Conservation (phyloP, 768 basidiomycete genomes). For the Suillus brevipes region DNA sequence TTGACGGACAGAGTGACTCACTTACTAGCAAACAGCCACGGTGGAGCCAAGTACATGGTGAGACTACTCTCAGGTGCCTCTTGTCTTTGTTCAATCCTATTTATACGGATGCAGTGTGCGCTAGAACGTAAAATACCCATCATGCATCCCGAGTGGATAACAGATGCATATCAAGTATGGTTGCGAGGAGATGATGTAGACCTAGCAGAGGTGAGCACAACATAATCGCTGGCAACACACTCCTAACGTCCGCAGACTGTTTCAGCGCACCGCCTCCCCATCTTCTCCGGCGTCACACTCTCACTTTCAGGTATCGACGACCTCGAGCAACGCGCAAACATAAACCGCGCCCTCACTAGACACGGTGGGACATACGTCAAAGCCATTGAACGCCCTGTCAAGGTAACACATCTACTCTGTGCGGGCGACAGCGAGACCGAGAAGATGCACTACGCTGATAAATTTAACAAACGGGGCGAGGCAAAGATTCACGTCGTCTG, state of each 20-base stretch:
- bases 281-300: constrained; percentile 70
- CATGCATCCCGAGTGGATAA: constrained; percentile 75
- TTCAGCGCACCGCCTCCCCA: constrained; percentile 59
- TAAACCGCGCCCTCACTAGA: constrained; percentile 58
- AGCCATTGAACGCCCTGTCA: constrained; percentile 73
- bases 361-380: constrained; percentile 73
- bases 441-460: constrained; percentile 78
- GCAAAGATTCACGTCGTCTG: constrained; percentile 79
- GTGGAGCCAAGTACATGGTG: constrained; percentile 83
- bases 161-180: constrained; percentile 72
- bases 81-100: constrained; percentile 8
- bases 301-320: constrained; percentile 78
- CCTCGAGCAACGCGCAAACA: constrained; percentile 55
- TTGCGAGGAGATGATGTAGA: constrained; percentile 79
- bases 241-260: constrained; percentile 47
- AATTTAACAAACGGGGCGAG: constrained; percentile 69
- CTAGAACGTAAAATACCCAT: constrained; percentile 80
- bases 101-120: constrained; percentile 59
- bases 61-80: constrained; percentile 20
- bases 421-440: constrained; percentile 63
- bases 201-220: constrained; percentile 50
- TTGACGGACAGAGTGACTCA: constrained; percentile 90
- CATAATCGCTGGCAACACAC: too few relatives aligned
- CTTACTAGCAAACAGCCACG: constrained; percentile 77
- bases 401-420: constrained; percentile 85